phyloP scores from a whole-genome alignment of 768 basidiomycete species.

The Suillus alpinus region DNA sequence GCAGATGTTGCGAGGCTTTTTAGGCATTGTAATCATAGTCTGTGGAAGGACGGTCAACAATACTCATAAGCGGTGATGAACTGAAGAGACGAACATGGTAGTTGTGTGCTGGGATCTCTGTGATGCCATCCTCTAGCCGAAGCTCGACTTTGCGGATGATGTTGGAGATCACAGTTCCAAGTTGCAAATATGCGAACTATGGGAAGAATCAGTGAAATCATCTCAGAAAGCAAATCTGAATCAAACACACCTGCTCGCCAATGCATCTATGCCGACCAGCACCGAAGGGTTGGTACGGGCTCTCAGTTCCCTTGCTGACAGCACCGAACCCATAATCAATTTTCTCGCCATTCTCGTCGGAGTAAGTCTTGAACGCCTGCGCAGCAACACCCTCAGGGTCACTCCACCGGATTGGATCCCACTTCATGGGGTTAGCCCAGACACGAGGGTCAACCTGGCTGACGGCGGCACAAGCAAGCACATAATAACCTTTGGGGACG shows the following conservation, averaged over 20 bases:
- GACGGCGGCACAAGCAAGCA: conserved; percentile 85
- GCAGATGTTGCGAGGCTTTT: conserved; percentile 58
- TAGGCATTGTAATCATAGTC: conserved; percentile 95
- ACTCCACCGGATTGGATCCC: conserved; percentile 84
- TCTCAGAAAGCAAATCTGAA: background rate
- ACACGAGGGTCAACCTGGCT: conserved; percentile 82
- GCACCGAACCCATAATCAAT: conserved; percentile 95
- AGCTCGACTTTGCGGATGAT: conserved; percentile 77
- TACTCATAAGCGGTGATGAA: background rate
- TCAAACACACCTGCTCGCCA: conserved; percentile 68
- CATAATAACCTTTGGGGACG: conserved; percentile 86
- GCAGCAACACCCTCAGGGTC: conserved; percentile 82
- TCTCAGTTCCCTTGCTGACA: conserved; percentile 94
- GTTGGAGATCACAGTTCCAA: conserved; percentile 79
- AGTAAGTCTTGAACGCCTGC: conserved; percentile 72
- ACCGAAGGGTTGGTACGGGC: conserved; percentile 96
- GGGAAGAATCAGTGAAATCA: conserved; percentile 2
- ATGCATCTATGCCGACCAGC: conserved; percentile 96
- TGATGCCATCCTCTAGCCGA: conserved; percentile 49
- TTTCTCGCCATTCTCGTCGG: conserved; percentile 79
- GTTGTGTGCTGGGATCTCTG: conserved; percentile 74
- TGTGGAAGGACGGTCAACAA: conserved; percentile 27
- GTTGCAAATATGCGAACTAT: conserved; percentile 92
- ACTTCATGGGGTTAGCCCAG: conserved; percentile 71
- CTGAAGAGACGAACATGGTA: conserved; percentile 67